These are phyloP conservation scores for Citrullus mucosospermus DNA, from an alignment of 306 rosid genomes.

Conservation along the genomic window DNA sequence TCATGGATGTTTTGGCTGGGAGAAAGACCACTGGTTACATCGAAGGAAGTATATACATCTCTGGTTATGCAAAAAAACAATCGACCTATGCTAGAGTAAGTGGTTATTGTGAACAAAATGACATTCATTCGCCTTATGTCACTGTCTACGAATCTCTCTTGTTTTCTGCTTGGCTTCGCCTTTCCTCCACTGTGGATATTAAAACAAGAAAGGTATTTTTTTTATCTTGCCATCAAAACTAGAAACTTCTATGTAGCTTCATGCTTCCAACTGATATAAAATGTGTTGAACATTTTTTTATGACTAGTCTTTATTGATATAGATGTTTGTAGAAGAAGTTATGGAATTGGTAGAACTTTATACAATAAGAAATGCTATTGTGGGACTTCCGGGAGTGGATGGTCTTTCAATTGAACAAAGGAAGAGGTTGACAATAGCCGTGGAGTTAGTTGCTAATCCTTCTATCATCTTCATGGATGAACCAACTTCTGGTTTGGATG, in stretches of 20 bases:
- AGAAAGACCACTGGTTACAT: slow-evolving; percentile 51
- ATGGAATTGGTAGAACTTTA: slow-evolving; percentile 33
- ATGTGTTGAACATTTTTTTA: not conserved
- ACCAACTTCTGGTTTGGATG: slow-evolving; percentile 41
- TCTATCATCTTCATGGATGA: slow-evolving; percentile 42
- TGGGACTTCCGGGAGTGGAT: slow-evolving; percentile 31
- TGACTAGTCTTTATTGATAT: not conserved
- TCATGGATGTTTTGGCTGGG: slow-evolving; percentile 61
- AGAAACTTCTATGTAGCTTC: not conserved
- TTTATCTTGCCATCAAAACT: not conserved
- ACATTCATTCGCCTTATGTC: slow-evolving; percentile 54
- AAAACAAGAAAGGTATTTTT: slow-evolving; percentile 28
- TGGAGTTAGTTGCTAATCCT: slow-evolving; percentile 38
- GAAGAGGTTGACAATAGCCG: slow-evolving; percentile 36
- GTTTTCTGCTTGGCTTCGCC: slow-evolving; percentile 61
- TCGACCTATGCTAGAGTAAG: slow-evolving; percentile 49
- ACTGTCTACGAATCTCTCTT: slow-evolving; percentile 53
- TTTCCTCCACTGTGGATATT: slow-evolving; percentile 21
- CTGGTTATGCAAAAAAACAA: slow-evolving; percentile 59
- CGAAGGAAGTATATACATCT: slow-evolving; percentile 45
- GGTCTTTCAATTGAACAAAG: slow-evolving; percentile 38
- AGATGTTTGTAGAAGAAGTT: slow-evolving; percentile 38
- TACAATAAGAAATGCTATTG: slow-evolving; percentile 23
- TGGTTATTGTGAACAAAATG: slow-evolving; percentile 64
- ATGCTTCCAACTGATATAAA: not conserved